Percentiles rank a stretch among this genome's conserved stretches.
Evolutionary conservation across 2,329 filamentous ascomycete genomes (phyloP).

Genomic region (Colletotrichum coccodes): DNA sequence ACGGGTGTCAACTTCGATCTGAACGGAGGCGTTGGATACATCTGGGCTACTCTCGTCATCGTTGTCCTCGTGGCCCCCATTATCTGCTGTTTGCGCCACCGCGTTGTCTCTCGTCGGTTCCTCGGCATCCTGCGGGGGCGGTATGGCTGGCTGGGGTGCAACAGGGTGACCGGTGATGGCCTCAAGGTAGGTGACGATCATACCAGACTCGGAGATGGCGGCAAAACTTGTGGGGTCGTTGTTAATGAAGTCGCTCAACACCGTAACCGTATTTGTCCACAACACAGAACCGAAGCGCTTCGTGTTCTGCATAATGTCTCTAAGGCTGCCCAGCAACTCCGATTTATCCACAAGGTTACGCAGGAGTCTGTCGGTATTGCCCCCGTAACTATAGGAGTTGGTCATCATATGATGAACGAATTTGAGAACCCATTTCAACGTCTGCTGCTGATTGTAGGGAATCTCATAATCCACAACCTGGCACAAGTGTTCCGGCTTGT

Average conservation of each 20-base stretch:
- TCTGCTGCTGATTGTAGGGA: conserved; percentile 92
- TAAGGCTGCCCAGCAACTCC: conserved; percentile 81
- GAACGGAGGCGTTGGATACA: conserved; percentile 51
- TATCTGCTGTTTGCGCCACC: conserved; percentile 13
- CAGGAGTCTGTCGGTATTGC: conserved; percentile 88
- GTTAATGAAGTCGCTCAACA: conserved; percentile 96
- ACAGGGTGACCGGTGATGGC: conserved; percentile 73
- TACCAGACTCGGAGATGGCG: conserved; percentile 91
- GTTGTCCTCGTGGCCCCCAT: conserved; percentile 38
- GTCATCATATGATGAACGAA: conserved; percentile 96
- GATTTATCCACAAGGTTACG: conserved; percentile 96
- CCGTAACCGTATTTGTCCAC: conserved; percentile 93
- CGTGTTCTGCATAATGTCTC: conserved; percentile 83
- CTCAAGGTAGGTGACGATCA: conserved; percentile 87
- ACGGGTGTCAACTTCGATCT: conserved; percentile 50
- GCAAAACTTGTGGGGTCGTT: conserved; percentile 98
- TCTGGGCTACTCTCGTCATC: conserved; percentile 49
- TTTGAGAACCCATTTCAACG: conserved; percentile 92
- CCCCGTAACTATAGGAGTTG: conserved; percentile 74
- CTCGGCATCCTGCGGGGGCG: conserved; percentile 38
- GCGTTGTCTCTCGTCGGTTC: conserved; percentile 31
- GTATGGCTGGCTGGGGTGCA: conserved; percentile 43
- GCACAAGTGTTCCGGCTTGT: conserved; percentile 76
- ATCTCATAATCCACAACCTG: conserved; percentile 92
- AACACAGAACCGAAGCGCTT: conserved; percentile 88